Base-by-base conservation (phyloP, 1,284 basidiomycete species). In the Cryptococcus amylolentus region DNA sequence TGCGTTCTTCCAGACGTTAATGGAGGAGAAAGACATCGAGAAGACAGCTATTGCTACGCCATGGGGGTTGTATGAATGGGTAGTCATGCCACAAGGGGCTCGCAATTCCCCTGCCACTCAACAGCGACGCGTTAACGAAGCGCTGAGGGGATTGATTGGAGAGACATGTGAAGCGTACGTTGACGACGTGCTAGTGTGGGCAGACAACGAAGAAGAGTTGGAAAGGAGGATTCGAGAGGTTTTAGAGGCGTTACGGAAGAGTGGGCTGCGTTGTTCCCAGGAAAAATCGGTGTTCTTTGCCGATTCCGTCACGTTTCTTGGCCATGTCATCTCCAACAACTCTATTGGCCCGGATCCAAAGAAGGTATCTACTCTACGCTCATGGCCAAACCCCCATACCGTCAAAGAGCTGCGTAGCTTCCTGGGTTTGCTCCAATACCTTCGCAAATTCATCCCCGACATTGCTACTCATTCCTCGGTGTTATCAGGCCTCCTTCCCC, bases 1-100 rank as follows among this genome's bases (percentile, higher is more conserved):
- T 20, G 48, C 48, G 4, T 49, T 49, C 37, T 49, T 49, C 18
- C 48, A 49, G 37, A 49, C 48, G n/a, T 18, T 49, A 14, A 49
- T 49, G 48, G 31, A 20, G 20, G 48, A 49, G 26, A 13, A 49
- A 31, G 48, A 49, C 18, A 49, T 49, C 5, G 26, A 26, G 12
- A 49, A 49, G 18, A 49, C 48, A 14, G 48, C 48, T 8, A 49
- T 49, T 27, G 38, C 31, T 20, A 49, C 48, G 18, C n/a, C 48
- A 14, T 39, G 18, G 23, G 35, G 48, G 8, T 20, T 49, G 8
- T 31, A 28, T 37, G 48, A 49, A 31, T 49, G 48, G 48, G 48
- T 49, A 13, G 48, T 49, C 14, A 49, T 49, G 48, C 48, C 48
- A 10, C 48, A 49, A 18, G 48, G 48, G 13, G 31, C 31, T 8